These are phyloP conservation scores for Fusarium newnesense DNA, from an alignment of 2,329 filamentous ascomycete genomes.

Conservation along the genomic window DNA sequence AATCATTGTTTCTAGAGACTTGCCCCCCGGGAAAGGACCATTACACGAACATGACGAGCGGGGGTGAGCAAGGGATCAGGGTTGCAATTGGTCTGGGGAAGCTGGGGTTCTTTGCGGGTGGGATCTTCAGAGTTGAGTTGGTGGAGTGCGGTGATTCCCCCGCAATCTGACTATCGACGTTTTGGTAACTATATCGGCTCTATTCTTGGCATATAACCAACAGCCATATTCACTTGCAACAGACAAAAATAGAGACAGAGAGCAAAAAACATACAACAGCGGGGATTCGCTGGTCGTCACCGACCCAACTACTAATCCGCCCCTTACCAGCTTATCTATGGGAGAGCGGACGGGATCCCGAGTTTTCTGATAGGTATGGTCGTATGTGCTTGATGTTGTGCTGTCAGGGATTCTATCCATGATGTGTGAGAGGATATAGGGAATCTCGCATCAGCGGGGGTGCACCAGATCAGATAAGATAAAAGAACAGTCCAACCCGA, in stretches of 20 bases:
- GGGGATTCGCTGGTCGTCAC: conserved; percentile 17
- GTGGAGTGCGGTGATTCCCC: conserved; percentile 8
- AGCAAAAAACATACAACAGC: conserved; percentile 7
- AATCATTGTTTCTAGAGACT: conserved; percentile 2
- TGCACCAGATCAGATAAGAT: no score
- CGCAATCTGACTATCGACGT: conserved; percentile 18
- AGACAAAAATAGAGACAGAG: background rate
- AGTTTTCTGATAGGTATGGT: conserved; percentile 22
- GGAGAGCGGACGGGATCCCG: conserved; percentile 31
- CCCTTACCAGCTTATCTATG: conserved; percentile 11
- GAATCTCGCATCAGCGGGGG: no score
- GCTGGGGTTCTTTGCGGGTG: background rate
- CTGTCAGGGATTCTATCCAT: no score
- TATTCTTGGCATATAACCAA: background rate
- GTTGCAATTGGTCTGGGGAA: background rate
- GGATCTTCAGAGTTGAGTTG: background rate
- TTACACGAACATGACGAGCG: conserved; percentile 32
- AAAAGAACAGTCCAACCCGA: no score
- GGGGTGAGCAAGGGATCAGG: background rate
- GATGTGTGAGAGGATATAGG: no score
- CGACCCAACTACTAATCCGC: conserved; percentile 21
- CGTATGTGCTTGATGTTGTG: conserved; percentile 1
- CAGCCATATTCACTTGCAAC: no score
- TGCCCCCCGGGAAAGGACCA: background rate
- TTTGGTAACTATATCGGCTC: conserved; percentile 8